Conservation (phyloP, 495 filamentous ascomycete species). For the Trichoderma erinaceum region DNA sequence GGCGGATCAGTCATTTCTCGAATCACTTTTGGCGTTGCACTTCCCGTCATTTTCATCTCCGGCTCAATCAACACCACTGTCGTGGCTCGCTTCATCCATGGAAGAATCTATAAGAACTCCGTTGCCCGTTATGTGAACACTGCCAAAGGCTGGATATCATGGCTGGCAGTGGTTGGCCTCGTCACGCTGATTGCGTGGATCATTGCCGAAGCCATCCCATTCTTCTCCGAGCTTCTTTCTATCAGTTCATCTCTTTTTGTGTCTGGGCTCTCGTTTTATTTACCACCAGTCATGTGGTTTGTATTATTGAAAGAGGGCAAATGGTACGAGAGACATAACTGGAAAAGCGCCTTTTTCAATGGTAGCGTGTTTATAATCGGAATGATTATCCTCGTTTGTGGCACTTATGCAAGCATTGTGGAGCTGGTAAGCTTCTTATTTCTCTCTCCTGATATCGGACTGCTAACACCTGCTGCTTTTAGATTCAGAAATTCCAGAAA, state of each 20-base stretch:
- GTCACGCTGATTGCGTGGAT: too few relatives aligned
- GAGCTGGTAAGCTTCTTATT: conserved; percentile 44
- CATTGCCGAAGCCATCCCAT: too few relatives aligned
- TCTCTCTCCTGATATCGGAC: neutral
- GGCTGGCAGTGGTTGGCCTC: too few relatives aligned
- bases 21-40: too few relatives aligned
- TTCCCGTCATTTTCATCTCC: too few relatives aligned
- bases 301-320: conserved; percentile 52
- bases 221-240: conserved; percentile 30
- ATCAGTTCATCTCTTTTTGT: conserved; percentile 57
- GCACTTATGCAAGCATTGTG: conserved; percentile 52
- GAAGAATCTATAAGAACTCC: too few relatives aligned
- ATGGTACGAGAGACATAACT: conserved; percentile 42
- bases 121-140: too few relatives aligned
- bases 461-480: neutral
- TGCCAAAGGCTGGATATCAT: too few relatives aligned
- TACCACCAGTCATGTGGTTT: conserved; percentile 61
- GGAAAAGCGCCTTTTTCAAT: conserved; percentile 42
- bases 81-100: too few relatives aligned
- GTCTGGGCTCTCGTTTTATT: conserved; percentile 58
- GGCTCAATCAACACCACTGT: too few relatives aligned
- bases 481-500: neutral
- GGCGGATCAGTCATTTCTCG: too few relatives aligned
- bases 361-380: conserved; percentile 49
- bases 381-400: conserved; percentile 47